These are phyloP conservation scores for Penicillium verhagenii DNA, from an alignment of 495 filamentous ascomycete genomes.

Conservation along the genomic window DNA sequence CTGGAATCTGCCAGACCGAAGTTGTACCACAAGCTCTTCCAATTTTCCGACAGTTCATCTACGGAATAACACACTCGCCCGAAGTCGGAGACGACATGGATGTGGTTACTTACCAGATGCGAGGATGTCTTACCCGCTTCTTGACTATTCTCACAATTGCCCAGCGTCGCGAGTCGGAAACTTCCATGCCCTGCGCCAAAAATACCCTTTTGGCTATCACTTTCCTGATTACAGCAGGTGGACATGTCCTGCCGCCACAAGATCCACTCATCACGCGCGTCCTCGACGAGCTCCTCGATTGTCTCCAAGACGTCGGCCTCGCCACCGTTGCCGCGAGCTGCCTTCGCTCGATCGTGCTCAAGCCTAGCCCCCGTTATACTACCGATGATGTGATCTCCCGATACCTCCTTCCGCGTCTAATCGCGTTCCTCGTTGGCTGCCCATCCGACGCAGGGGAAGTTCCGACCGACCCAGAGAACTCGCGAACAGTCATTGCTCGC, in stretches of 20 bases:
- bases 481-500: conserved; percentile 64
- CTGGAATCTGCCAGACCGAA: conserved; percentile 77
- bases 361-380: conserved; percentile 58
- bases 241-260: conserved; percentile 65
- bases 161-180: conserved; percentile 79
- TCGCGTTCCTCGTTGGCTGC: conserved; percentile 69
- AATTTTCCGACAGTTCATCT: conserved; percentile 87
- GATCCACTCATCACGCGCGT: conserved; percentile 69
- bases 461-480: conserved; percentile 71
- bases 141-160: conserved; percentile 76
- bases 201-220: conserved; percentile 86
- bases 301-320: conserved; percentile 72
- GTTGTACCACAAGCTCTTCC: conserved; percentile 90
- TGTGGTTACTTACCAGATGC: conserved; percentile 53
- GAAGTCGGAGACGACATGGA: conserved; percentile 32
- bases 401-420: conserved; percentile 71
- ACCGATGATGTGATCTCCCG: conserved; percentile 73
- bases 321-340: conserved; percentile 88
- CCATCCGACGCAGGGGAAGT: conserved; percentile 50
- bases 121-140: conserved; percentile 75
- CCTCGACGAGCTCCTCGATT: conserved; percentile 77
- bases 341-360: conserved; percentile 75
- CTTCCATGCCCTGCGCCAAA: conserved; percentile 82
- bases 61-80: conserved; percentile 58
- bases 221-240: conserved; percentile 79